A percentile compares a stretch with the other conserved stretches of the same genome.
phyloP scores from a whole-genome alignment of 352 stramenopile species.

The Phytophthora quininea region DNA sequence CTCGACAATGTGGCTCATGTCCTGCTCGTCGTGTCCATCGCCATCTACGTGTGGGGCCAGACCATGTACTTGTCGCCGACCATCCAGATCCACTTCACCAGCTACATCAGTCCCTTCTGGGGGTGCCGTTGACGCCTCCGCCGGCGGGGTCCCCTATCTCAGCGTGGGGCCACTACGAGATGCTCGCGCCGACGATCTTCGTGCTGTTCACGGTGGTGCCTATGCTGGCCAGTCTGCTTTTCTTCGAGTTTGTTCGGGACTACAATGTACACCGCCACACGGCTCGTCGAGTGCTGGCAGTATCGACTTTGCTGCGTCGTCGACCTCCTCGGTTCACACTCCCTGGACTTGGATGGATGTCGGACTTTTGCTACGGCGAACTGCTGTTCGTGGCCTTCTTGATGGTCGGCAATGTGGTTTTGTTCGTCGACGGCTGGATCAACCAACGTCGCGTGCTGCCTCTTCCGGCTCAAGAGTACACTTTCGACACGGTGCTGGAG shows the following conservation, averaged over 20 bases:
- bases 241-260: conserved; percentile 49
- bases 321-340: conserved; percentile 40
- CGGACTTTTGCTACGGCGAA: conserved; percentile 63
- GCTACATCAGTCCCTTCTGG: conserved; percentile 36
- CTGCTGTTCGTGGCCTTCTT: conserved; percentile 56
- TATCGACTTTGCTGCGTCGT: conserved; percentile 52
- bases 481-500: conserved; percentile 53
- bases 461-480: conserved; percentile 36
- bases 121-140: conserved; percentile 34
- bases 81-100: conserved; percentile 38
- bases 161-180: conserved; percentile 51
- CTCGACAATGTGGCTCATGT: conserved; percentile 35
- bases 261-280: conserved; percentile 50
- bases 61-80: conserved; percentile 47
- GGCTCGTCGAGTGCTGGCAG: conserved; percentile 35
- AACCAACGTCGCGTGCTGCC: conserved; percentile 41
- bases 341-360: conserved; percentile 13
- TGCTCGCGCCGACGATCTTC: conserved; percentile 62
- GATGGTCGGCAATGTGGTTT: conserved; percentile 53
- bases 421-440: conserved; percentile 63
- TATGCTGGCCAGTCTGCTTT: conserved; percentile 44
- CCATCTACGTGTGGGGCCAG: conserved; percentile 48
- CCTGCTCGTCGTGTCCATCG: conserved; percentile 41
- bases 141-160: conserved; percentile 27
- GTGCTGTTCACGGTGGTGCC: conserved; percentile 57